A percentile compares a stretch with the other conserved stretches of the same genome.
Evolutionary conservation across 352 stramenopile species (phyloP).

Genomic region (Nannochloropsis limnetica): DNA sequence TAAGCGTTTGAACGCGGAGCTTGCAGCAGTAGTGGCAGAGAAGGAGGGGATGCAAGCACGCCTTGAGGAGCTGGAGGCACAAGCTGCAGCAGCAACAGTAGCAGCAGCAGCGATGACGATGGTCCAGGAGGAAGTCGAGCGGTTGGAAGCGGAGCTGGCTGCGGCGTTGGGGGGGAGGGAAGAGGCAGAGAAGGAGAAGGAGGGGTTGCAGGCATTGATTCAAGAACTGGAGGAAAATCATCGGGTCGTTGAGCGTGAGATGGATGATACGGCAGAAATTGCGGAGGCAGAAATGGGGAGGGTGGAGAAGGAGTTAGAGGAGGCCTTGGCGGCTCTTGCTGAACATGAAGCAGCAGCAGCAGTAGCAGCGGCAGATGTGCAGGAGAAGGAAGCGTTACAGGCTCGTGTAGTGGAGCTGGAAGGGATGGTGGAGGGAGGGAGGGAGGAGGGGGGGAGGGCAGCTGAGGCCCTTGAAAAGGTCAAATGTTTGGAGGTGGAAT

Average conservation of each 20-base stretch:
- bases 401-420: not conserved
- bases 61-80: not conserved
- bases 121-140: not conserved
- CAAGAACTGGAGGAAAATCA: not conserved
- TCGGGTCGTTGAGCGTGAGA: not conserved
- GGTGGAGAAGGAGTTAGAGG: slow-evolving; percentile 6
- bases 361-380: not conserved
- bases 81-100: not conserved
- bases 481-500: not conserved
- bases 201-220: not conserved
- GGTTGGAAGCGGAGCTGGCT: not conserved
- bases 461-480: not conserved
- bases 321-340: slow-evolving; percentile 26
- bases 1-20: not conserved
- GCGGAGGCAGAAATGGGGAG: not conserved
- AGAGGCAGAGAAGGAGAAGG: not conserved
- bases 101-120: not conserved
- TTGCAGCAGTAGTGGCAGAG: not conserved
- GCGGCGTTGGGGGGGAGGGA: not conserved
- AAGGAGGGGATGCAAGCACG: not conserved
- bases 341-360: not conserved
- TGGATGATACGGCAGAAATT: not conserved
- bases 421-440: not conserved
- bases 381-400: not conserved
- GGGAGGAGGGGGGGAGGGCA: not conserved